Evolutionary conservation across 169 alveolate species (phyloP).

Genomic region (Cryptosporidium viatorum): DNA sequence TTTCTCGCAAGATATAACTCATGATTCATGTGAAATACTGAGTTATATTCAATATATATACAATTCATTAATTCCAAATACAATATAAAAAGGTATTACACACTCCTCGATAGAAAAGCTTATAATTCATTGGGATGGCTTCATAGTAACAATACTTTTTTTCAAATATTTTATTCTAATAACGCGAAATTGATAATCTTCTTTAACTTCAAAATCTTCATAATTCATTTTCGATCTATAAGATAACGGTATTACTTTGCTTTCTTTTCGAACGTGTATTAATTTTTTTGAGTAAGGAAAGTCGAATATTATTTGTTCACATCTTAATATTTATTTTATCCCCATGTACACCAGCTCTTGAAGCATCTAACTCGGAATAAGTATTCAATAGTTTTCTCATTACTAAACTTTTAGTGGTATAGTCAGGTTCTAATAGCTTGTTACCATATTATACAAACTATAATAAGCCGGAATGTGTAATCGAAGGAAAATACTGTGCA

Average conservation of each 20-base stretch:
- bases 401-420: not conserved
- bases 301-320: not conserved
- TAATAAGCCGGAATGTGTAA: not conserved
- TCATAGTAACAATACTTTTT: not conserved
- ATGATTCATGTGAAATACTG: not conserved
- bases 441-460: not conserved
- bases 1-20: conserved; percentile 21
- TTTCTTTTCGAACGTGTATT: not conserved
- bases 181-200: not conserved
- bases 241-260: not conserved
- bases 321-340: not conserved
- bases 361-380: not conserved
- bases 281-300: not conserved
- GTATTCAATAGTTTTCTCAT: not conserved
- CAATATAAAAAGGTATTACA: conserved; percentile 11
- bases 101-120: conserved; percentile 12
- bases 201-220: not conserved
- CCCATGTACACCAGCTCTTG: not conserved
- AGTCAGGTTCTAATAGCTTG: not conserved
- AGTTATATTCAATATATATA: not conserved
- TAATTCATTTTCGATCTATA: not conserved
- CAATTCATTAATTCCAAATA: conserved; percentile 2
- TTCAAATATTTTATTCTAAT: not conserved
- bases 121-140: conserved; percentile 16
- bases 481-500: not conserved